These are phyloP conservation scores for Aphanoascus verrucosus DNA, from an alignment of 2,329 filamentous ascomycete genomes.

Conservation along the genomic window DNA sequence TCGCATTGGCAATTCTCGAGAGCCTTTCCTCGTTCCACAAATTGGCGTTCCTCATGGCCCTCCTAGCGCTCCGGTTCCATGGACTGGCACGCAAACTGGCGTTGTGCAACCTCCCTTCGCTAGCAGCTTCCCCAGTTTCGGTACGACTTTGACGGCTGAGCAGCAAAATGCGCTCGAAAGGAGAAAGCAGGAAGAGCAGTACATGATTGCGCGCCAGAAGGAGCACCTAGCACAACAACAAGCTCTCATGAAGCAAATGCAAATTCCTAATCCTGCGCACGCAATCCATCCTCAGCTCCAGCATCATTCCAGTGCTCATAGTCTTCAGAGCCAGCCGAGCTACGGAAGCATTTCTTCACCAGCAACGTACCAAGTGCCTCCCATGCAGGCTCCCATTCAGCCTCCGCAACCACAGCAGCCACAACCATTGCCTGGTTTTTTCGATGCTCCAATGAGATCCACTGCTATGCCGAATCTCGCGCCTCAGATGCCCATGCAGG, in stretches of 20 bases:
- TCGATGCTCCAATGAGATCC: slow-evolving; percentile 48
- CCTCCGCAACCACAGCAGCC: slow-evolving; percentile 46
- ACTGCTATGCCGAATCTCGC: slow-evolving; percentile 31
- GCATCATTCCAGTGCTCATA: slow-evolving; percentile 90
- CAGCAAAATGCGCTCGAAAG: slow-evolving; percentile 96
- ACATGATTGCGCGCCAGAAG: slow-evolving; percentile 88
- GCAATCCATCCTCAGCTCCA: slow-evolving; percentile 57
- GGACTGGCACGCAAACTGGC: slow-evolving; percentile 45
- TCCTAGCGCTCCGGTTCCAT: slow-evolving; percentile 40
- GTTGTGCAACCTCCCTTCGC: slow-evolving; percentile 79
- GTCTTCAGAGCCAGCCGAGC: slow-evolving; percentile 91
- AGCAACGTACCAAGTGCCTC: slow-evolving; percentile 54
- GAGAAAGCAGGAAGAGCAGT: slow-evolving; percentile 96
- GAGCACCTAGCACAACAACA: slow-evolving; percentile 86
- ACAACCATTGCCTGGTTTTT: slow-evolving; percentile 55
- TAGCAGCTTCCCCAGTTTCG: slow-evolving; percentile 89
- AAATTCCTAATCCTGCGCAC: slow-evolving; percentile 47
- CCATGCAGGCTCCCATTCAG: slow-evolving; percentile 49
- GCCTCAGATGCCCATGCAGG: slow-evolving; percentile 36
- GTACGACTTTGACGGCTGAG: slow-evolving; percentile 88
- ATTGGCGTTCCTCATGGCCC: slow-evolving; percentile 89
- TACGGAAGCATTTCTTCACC: slow-evolving; percentile 93
- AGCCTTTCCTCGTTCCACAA: slow-evolving; percentile 94
- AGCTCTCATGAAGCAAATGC: slow-evolving; percentile 62
- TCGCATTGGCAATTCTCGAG: slow-evolving; percentile 90